A percentile compares a stretch with the other conserved stretches of the same genome.
Evolutionary conservation across 306 rosid species (phyloP).

Genomic region (cucumber (Cucumis sativus)): Cucumber_9930_V3 NC_026661.2:22401001-22401500

Average conservation of each 20-base stretch:
- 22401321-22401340: not conserved
- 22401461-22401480: not conserved
- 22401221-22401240: not conserved
- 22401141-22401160: slow-evolving; percentile 83
- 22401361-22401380: not conserved
- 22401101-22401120: slow-evolving; percentile 68
- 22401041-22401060: not conserved
- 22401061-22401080: not conserved
- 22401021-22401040: not conserved
- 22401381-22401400: not conserved
- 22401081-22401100: not conserved
- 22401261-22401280: not conserved
- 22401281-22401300: not conserved
- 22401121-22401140: slow-evolving; percentile 98
- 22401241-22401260: not conserved
- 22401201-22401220: not conserved
- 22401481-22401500: not conserved
- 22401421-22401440: not conserved
- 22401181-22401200: not conserved
- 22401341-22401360: not conserved
- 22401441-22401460: no score
- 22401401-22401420: not conserved
- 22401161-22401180: slow-evolving; percentile 37
- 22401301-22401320: not conserved
- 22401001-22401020: slow-evolving; percentile 74